These are phyloP conservation scores for Penicillium cinerascens DNA, from an alignment of 495 filamentous ascomycete genomes.

Conservation along the genomic window DNA sequence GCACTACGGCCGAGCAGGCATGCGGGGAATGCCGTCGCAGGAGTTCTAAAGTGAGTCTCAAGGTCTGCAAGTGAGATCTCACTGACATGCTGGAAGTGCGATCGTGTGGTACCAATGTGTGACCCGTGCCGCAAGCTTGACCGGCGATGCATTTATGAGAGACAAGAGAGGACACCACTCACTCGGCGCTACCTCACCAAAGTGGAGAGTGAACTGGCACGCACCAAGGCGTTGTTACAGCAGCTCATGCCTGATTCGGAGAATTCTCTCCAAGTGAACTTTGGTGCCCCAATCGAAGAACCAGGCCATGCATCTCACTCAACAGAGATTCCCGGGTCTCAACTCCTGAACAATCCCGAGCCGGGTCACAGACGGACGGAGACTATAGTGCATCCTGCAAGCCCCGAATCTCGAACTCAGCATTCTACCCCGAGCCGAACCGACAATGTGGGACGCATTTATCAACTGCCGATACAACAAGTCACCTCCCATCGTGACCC, in stretches of 20 bases:
- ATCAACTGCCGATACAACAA: not conserved
- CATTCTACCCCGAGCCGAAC: not conserved
- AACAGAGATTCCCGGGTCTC: not conserved
- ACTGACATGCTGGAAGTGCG: constrained; percentile 7
- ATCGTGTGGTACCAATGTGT: constrained; percentile 13
- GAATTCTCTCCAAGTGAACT: not conserved
- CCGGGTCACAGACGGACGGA: not conserved
- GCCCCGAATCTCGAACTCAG: not conserved
- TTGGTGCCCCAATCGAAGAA: not conserved
- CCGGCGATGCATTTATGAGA: constrained; percentile 15
- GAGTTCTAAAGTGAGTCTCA: constrained; percentile 12
- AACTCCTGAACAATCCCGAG: not conserved
- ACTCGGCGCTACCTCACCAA: constrained; percentile 12
- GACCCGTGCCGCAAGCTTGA: constrained; percentile 7
- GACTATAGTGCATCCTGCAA: not conserved
- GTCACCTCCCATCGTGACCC: not conserved
- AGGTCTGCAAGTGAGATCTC: not conserved
- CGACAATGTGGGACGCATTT: not conserved
- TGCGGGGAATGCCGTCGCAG: constrained; percentile 17
- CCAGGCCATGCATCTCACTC: not conserved
- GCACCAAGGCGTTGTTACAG: constrained; percentile 8
- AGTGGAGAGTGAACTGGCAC: constrained; percentile 15
- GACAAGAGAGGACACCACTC: constrained; percentile 8
- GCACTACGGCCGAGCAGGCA: constrained; percentile 9
- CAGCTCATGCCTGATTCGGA: not conserved